Evolutionary conservation across 2,329 filamentous ascomycete species (phyloP).

Genomic region (Alternaria sp.): DNA sequence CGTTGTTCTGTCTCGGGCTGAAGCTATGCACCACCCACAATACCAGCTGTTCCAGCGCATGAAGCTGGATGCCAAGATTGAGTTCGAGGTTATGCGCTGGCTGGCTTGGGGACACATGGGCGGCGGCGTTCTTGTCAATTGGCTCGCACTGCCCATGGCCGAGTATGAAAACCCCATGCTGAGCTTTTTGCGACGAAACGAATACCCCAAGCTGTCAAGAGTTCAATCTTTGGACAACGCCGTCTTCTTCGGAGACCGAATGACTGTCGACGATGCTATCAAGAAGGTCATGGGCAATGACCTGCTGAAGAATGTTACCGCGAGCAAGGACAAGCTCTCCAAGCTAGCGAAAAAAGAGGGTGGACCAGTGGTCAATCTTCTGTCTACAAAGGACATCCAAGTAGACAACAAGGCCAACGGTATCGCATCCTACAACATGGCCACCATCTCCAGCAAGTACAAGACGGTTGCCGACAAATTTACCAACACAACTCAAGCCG

Average conservation of each 20-base stretch:
- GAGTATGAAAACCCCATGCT: conserved; percentile 75
- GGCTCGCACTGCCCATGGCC: conserved; percentile 85
- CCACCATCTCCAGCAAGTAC: conserved; percentile 70
- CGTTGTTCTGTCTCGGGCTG: conserved; percentile 77
- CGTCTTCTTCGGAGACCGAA: conserved; percentile 75
- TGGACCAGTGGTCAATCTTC: conserved; percentile 68
- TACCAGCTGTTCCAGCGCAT: conserved; percentile 72
- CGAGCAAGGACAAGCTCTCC: conserved; percentile 68
- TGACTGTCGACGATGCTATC: conserved; percentile 54
- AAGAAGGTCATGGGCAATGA: conserved; percentile 51
- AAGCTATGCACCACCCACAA: conserved; percentile 83
- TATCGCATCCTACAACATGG: conserved; percentile 79
- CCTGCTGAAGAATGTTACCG: conserved; percentile 65
- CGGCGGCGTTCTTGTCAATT: conserved; percentile 79
- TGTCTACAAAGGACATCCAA: conserved; percentile 65
- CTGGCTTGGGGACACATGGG: conserved; percentile 93
- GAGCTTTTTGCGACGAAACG: conserved; percentile 74
- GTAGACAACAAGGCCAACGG: conserved; percentile 71
- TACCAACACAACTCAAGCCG: conserved; percentile 59
- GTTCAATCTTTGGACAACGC: conserved; percentile 76
- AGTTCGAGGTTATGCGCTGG: conserved; percentile 79
- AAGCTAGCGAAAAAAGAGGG: conserved; percentile 61
- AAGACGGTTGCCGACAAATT: conserved; percentile 70
- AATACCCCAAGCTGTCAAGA: conserved; percentile 76
- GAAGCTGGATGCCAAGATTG: conserved; percentile 43